Evolutionary conservation across 495 filamentous ascomycete species (phyloP), one percentile per base, ranked within the genome.

Genomic region (Echria macrotheca): DNA sequence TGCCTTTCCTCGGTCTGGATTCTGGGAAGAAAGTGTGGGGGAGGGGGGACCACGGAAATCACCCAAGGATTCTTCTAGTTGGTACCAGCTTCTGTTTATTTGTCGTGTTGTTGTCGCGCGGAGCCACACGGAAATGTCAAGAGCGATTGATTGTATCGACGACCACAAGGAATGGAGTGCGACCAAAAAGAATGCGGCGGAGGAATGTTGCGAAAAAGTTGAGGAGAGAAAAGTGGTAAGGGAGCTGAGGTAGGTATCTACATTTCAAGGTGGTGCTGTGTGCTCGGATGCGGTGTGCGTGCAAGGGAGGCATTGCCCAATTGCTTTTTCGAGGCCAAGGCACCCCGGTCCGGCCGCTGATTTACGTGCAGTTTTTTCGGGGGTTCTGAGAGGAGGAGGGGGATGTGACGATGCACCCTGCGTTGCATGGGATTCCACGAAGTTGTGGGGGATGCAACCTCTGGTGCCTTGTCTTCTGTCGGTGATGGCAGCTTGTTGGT

Each of bases 271-370:
- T 31, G 42, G 26, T 31, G 26, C n/a, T n/a, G n/a, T n/a, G n/a
- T n/a, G n/a, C 14, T 46, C n/a, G 44, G 22, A 28, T 46, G 44
- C 12, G 31, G 17, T 15, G 28, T 24, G 46, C 24, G 38, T 22
- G 33, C 33, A 10, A 48, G 35, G 46, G 46, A 39, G 26, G 46
- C 46, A 48, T 48, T 47, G 22, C 10, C 38, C 21, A 5, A 33
- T 48, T 48, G 46, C 35, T 48, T 48, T 48, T 48, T 48, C 25
- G 19, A 17, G 8, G 18, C 29, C 19, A 32, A n/a, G n/a, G n/a
- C n/a, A n/a, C n/a, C 28, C 19, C 42, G 15, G 26, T 24, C 26
- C 23, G 23, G 19, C 15, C 15, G 19, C 24, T 44, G 25, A 11
- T 15, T 23, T 41, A 21, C 38, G 17, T 41, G 38, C 38, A 41